Percentiles rank a stretch among this genome's conserved stretches.
Evolutionary conservation across 108 stramenopile genomes (phyloP).

Genomic region (Halocafeteria seosinensis): DNA sequence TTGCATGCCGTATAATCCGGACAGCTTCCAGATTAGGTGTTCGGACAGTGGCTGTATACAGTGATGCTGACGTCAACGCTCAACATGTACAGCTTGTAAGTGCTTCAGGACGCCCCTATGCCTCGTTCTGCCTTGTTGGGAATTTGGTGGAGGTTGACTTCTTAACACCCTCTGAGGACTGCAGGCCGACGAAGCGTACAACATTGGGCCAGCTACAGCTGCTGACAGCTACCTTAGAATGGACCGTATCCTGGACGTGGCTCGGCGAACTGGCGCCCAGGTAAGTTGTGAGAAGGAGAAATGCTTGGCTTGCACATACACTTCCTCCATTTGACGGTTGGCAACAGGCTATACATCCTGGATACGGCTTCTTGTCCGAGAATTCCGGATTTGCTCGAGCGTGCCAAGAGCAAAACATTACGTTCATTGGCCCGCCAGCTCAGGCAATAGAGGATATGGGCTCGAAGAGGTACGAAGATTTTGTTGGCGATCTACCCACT

Average conservation of each 20-base stretch:
- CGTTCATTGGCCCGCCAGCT: slow-evolving; percentile 68
- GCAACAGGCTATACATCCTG: slow-evolving; percentile 74
- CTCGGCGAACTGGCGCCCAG: neutral
- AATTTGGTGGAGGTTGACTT: too few relatives aligned
- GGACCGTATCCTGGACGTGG: slow-evolving; percentile 49
- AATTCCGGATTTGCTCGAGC: slow-evolving; percentile 46
- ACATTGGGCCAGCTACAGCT: slow-evolving; percentile 59
- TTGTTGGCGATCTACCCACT: neutral
- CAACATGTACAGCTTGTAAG: slow-evolving; percentile 29
- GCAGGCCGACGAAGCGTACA: slow-evolving; percentile 55
- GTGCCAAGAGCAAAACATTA: slow-evolving; percentile 21
- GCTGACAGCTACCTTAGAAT: slow-evolving; percentile 52
- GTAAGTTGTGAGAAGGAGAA: neutral
- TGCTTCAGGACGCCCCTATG: too few relatives aligned
- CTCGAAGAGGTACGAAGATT: slow-evolving; percentile 32
- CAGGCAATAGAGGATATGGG: slow-evolving; percentile 60
- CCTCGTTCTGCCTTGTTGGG: too few relatives aligned
- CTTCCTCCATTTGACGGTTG: slow-evolving; percentile 40
- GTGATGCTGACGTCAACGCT: slow-evolving; percentile 50
- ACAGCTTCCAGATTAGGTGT: slow-evolving; percentile 57
- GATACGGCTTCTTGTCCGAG: slow-evolving; percentile 63
- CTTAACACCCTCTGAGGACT: too few relatives aligned
- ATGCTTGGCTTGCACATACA: neutral
- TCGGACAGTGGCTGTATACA: slow-evolving; percentile 72
- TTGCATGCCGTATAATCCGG: slow-evolving; percentile 66